Percentiles rank a stretch among this genome's conserved stretches.
Conservation (phyloP, 1,284 basidiomycete species). For the Austropuccinia psidii region DNA sequence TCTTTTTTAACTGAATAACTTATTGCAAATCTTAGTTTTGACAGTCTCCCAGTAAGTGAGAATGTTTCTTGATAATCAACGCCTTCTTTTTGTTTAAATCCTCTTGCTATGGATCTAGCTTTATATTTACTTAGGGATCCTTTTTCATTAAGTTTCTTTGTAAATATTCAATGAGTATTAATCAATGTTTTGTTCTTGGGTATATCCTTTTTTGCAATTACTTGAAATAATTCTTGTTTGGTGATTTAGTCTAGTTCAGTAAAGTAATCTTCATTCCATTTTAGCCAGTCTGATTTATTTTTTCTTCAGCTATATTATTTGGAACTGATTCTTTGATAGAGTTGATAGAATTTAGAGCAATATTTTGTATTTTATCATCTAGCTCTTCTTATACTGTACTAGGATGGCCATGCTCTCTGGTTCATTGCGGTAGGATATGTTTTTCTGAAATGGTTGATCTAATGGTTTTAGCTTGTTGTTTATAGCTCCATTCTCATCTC, state of each 20-base stretch:
- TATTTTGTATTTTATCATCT: too few species aligned
- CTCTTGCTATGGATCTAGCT: neutral
- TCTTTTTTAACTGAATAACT: neutral
- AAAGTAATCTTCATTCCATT: neutral
- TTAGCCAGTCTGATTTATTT: neutral
- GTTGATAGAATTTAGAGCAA: too few species aligned
- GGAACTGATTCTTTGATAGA: too few species aligned
- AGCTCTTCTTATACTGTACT: too few species aligned
- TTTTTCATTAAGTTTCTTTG: neutral
- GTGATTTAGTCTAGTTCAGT: neutral
- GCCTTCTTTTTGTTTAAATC: slow-evolving; percentile 6
- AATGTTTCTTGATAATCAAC: slow-evolving; percentile 1
- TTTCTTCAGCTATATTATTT: too few species aligned
- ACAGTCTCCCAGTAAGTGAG: neutral
- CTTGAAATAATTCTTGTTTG: neutral
- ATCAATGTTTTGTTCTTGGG: neutral
- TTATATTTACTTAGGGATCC: neutral
- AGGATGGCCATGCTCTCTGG: too few species aligned
- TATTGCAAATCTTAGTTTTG: neutral
- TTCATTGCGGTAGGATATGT: neutral
- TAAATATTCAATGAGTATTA: neutral
- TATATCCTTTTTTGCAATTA: neutral
- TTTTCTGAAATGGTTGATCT: neutral
- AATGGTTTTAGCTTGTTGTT: neutral
- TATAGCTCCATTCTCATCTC: neutral